Conservation (phyloP, 2,329 filamentous ascomycete genomes). For the Beauveria brongniartii region DNA sequence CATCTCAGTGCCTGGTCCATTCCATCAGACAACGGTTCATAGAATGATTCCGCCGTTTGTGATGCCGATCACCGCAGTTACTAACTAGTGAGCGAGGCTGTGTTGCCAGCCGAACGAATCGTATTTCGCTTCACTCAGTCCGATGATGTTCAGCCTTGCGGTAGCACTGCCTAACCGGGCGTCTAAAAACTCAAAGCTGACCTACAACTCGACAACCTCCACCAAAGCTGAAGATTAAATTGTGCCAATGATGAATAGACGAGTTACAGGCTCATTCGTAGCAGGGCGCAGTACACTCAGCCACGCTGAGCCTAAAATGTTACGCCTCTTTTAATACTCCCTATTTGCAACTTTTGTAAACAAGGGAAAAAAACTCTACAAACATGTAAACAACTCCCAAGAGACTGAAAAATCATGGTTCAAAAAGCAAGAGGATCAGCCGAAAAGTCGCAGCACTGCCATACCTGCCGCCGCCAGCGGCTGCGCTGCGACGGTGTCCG, state of each 20-base stretch:
- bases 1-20: too few species aligned
- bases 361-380: neutral
- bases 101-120: neutral
- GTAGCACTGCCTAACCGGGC: neutral
- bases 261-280: neutral
- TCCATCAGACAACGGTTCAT: too few species aligned
- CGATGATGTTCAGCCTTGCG: neutral
- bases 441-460: slow-evolving; percentile 7
- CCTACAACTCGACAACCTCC: neutral
- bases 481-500: slow-evolving; percentile 13
- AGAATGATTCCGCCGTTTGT: too few species aligned
- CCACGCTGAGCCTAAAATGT: neutral
- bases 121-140: neutral
- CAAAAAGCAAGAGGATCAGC: neutral
- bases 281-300: neutral
- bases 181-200: neutral
- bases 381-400: too few species aligned
- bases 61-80: too few species aligned
- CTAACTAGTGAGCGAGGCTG: too few species aligned
- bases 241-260: neutral
- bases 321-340: neutral
- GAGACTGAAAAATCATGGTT: neutral
- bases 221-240: neutral
- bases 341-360: neutral
- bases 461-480: slow-evolving; percentile 13